Base-by-base conservation (phyloP, 208 protist genomes). In the Leishmania turanica region DNA sequence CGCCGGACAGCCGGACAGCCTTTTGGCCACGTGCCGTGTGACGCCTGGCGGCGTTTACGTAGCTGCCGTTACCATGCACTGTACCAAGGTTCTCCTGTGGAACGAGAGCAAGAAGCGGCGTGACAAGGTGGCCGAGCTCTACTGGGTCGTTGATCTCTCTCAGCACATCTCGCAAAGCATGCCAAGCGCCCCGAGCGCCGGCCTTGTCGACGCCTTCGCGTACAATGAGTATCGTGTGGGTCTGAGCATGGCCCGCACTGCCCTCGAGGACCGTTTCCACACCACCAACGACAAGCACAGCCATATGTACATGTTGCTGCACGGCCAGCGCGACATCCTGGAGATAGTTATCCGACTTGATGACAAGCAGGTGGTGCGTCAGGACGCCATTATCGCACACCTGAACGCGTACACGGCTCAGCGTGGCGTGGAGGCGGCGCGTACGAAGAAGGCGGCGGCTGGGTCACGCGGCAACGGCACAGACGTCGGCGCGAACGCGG, bases 31-130 rank as follows among this genome's bases (percentile, higher is more conserved):
- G 31, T 94, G 92, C 79, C 78, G 84, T 21, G 82, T 93, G 21
- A 96, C 91, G 1, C 93, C 93, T n/a, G 92, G 92, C 37, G 93
- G 91, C 34, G 79, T 85, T 34, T 97, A 95, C 81, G 88, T 97
- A 15, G 84, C 86, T 11, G 93, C 92, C 13, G 88, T 88, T 19
- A 96, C 91, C 47, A 88, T 89, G 84, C 86, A 91, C 77, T 82
- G 88, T 51, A 91, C 92, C 17, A 89, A 89, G 65, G 75, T 96
- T 53, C 82, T 95, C 51, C 77, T 97, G 74, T 97, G 93, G 92
- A 89, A 80, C 45, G 87, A 93, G 78, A 85, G 65, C 72, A 93
- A 94, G 83, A 97, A 97, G 80, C 92, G 89, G 53, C 84, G 83
- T 21, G 88, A 94, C 78, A 95, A 93, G 83, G 85, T 80, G 65